phyloP scores from a whole-genome alignment of 805 yeast species.

The Barnettozyma botsteinii region DNA sequence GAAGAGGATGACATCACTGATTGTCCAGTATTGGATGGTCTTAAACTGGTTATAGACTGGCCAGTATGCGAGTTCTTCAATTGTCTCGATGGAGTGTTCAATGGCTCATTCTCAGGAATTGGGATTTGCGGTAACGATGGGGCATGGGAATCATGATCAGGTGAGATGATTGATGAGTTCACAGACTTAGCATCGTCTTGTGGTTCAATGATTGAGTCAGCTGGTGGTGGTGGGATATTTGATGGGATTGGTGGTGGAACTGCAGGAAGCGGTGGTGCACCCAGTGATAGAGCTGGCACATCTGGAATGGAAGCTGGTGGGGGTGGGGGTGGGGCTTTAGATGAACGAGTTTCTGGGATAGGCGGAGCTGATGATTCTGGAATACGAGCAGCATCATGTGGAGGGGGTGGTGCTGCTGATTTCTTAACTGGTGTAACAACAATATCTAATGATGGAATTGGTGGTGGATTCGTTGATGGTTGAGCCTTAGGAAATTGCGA shows the following conservation, averaged over 20 bases:
- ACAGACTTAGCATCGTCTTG: conserved; percentile 1
- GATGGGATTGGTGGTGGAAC: conserved; percentile 5
- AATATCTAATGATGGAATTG: not conserved
- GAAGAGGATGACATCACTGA: not conserved
- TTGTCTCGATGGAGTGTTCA: conserved; percentile 4
- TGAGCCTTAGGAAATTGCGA: conserved; percentile 19
- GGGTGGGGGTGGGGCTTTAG: conserved; percentile 8
- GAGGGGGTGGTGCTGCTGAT: not conserved
- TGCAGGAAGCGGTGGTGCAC: conserved; percentile 3
- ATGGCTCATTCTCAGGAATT: conserved; percentile 2
- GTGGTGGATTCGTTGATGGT: not conserved
- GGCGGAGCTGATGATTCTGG: conserved; percentile 15
- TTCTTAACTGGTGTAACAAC: not conserved
- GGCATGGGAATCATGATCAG: not conserved
- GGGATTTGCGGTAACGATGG: not conserved
- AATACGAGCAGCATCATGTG: not conserved
- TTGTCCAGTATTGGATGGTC: conserved; percentile 8
- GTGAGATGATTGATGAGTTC: conserved; percentile 3
- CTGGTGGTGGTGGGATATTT: not conserved
- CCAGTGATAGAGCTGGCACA: conserved; percentile 2
- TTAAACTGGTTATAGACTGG: conserved; percentile 2
- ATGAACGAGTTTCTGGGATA: conserved; percentile 15
- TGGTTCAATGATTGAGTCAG: not conserved
- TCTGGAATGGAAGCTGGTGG: conserved; percentile 6
- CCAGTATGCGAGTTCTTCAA: conserved; percentile 6